These are phyloP conservation scores for Leccinellum luteum DNA, from an alignment of 768 basidiomycete genomes.

Conservation along the genomic window DNA sequence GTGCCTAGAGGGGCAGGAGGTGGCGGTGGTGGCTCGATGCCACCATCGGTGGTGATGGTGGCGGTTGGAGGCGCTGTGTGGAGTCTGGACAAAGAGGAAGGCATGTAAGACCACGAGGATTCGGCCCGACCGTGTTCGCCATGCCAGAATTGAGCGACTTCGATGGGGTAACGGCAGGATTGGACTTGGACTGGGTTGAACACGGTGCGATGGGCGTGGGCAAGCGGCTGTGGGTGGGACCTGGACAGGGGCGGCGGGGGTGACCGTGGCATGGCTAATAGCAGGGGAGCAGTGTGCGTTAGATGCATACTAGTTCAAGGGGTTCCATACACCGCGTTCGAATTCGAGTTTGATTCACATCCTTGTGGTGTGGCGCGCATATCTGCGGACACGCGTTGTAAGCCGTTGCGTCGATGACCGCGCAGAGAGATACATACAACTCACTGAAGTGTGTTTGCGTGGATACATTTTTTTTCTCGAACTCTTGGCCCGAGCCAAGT, in stretches of 20 bases:
- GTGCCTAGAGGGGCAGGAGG: neutral
- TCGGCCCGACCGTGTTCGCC: neutral
- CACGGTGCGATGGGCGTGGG: constrained; percentile 1
- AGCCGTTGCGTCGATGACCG: neutral
- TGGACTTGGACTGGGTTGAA: constrained; percentile 18
- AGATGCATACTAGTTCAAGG: neutral
- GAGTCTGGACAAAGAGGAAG: constrained; percentile 33
- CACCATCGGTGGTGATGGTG: neutral
- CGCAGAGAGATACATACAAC: neutral
- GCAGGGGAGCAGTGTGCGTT: neutral
- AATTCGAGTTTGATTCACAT: neutral
- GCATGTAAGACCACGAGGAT: constrained; percentile 12
- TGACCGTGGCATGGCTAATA: neutral
- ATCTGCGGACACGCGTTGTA: neutral
- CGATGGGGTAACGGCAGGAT: constrained; percentile 19
- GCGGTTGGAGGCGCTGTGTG: constrained; percentile 10
- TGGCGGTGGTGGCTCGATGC: neutral
- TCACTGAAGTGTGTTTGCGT: neutral
- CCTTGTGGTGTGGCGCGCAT: neutral
- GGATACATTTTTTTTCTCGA: constrained; percentile 4
- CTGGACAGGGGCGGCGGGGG: neutral
- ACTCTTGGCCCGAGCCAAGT: neutral
- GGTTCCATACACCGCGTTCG: neutral
- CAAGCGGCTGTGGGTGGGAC: neutral
- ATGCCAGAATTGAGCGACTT: constrained; percentile 32